Base-by-base conservation (phyloP, 768 basidiomycete genomes). In the Hypholoma fasciculare region DNA sequence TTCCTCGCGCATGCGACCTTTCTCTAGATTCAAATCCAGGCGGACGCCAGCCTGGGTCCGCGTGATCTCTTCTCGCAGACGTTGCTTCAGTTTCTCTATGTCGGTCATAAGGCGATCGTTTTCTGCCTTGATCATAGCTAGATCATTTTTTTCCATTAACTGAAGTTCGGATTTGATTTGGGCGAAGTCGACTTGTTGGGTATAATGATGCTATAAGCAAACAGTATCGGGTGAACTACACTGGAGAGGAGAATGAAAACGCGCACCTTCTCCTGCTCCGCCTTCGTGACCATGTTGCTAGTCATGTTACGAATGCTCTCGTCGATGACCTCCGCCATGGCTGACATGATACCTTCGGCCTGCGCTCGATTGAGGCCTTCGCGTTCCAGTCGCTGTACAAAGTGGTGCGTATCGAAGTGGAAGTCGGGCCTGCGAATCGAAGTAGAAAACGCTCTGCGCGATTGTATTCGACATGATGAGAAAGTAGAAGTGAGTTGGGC, bases 231-330 rank as follows among this genome's bases (percentile, higher is more conserved):
- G 6, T 52, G 13, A 16, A 56, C 19, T 38, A 48, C 38, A 37
- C 14, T 13, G 12, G 34, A n/a, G 16, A 23, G 8, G 30, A 52
- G 9, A 48, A 30, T 9, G 20, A 7, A 30, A 13, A 52, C 49
- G 60, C 80, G 38, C 52, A 90, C 96, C 86, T 98, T 98, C 74
- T 98, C 96, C 70, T 97, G 94, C 63, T 97, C 94, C 0, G 93
- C 88, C 72, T 94, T 94, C 5, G 92, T 94, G 59, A 98, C 96
- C 88, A 98, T 91, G 65, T 94, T 94, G 64, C 86, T 88, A 39
- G 93, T 92, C 94, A 99, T 95, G 68, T 95, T 96, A 60, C 89
- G 83, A 40, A 98, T 88, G 69, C 93, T 95, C 79, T 99, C 97
- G 72, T 97, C 94, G 39, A 99, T 94, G 60, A 98, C 96, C 65